Conservation (phyloP, 1,284 basidiomycete species). For the Cutaneotrichosporon arboriforme region DNA sequence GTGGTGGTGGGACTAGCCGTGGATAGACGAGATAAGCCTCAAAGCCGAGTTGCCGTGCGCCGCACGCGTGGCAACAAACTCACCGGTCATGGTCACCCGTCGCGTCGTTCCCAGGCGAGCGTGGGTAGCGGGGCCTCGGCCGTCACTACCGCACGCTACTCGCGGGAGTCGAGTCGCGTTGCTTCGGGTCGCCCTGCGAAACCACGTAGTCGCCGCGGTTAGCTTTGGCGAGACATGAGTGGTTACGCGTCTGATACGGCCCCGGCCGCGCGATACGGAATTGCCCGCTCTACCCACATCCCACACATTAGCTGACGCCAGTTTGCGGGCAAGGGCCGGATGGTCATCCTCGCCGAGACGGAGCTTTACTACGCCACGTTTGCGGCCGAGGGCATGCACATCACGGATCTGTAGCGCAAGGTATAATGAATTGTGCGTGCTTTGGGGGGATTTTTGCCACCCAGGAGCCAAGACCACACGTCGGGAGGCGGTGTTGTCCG, state of each 20-base stretch:
- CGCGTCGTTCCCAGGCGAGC: too few species aligned
- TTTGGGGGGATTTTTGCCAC: not conserved
- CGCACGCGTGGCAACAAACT: not conserved
- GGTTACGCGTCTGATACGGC: not conserved
- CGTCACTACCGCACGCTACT: too few species aligned
- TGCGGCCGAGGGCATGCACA: constrained; percentile 39
- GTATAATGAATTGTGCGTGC: not conserved
- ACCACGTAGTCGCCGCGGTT: not conserved
- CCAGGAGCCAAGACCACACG: not conserved
- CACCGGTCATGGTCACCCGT: too few species aligned
- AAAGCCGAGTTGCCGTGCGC: too few species aligned
- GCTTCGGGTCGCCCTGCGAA: too few species aligned
- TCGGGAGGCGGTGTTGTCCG: too few species aligned
- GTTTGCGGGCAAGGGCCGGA: constrained; percentile 59
- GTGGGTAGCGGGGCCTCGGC: too few species aligned
- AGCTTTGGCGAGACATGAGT: not conserved
- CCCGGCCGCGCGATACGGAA: not conserved
- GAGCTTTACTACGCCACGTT: constrained; percentile 61
- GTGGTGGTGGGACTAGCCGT: not conserved
- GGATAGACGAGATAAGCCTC: not conserved
- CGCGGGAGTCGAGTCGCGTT: too few species aligned
- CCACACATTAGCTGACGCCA: constrained; percentile 48
- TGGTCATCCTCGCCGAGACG: constrained; percentile 65
- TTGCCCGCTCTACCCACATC: too few species aligned
- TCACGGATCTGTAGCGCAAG: constrained; percentile 19